phyloP scores from a whole-genome alignment of 2,329 filamentous ascomycete genomes.

The Diaporthe longicolla region DNA sequence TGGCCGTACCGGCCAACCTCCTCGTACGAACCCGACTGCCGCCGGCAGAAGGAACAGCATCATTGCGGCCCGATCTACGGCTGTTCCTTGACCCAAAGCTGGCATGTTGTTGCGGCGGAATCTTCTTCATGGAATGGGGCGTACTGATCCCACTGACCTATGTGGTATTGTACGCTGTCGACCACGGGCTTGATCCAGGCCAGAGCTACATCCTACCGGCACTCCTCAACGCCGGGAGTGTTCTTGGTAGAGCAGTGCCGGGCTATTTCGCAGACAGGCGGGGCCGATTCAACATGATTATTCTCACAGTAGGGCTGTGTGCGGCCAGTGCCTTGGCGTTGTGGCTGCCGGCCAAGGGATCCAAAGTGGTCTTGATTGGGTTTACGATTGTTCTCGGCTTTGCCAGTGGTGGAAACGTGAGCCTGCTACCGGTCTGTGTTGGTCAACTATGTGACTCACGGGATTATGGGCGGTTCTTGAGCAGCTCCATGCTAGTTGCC shows the following conservation, averaged over 20 bases:
- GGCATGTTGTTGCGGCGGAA: constrained; percentile 69
- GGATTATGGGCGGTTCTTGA: constrained; percentile 86
- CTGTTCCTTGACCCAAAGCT: constrained; percentile 75
- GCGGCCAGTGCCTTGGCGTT: constrained; percentile 71
- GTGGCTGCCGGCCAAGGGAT: constrained; percentile 76
- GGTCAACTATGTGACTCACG: constrained; percentile 83
- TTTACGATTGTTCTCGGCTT: constrained; percentile 84
- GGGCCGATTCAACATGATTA: constrained; percentile 86
- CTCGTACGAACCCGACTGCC: constrained; percentile 68
- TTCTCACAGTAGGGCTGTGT: constrained; percentile 72
- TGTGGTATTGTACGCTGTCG: constrained; percentile 78
- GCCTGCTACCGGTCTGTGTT: constrained; percentile 83
- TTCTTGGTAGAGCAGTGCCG: constrained; percentile 82
- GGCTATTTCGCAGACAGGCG: constrained; percentile 81
- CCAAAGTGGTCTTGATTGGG: constrained; percentile 70
- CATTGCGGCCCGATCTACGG: constrained; percentile 68
- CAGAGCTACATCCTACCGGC: constrained; percentile 83
- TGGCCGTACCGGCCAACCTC: constrained; percentile 62
- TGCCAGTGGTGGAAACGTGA: constrained; percentile 82
- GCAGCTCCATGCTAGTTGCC: constrained; percentile 83
- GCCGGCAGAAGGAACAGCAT: constrained; percentile 51
- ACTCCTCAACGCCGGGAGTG: constrained; percentile 83
- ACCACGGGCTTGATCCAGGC: constrained; percentile 67
- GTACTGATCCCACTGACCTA: constrained; percentile 82
- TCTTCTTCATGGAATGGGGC: constrained; percentile 80